Percentiles rank a stretch among this genome's conserved stretches.
Evolutionary conservation across 2,329 filamentous ascomycete genomes (phyloP).

Genomic region (Penicillium sp.): DNA sequence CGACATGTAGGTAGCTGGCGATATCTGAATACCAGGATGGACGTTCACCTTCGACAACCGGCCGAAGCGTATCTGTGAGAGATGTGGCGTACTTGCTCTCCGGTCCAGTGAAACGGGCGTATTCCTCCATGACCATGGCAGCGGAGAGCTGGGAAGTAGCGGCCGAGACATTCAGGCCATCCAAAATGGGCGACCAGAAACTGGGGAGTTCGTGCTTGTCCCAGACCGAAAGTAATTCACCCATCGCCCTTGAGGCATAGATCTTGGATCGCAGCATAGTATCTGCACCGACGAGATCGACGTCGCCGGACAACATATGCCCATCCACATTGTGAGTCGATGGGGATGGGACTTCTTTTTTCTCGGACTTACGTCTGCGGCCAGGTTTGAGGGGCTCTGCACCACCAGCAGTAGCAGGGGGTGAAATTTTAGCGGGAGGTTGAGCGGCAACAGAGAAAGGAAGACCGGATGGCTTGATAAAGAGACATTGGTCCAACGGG

Average conservation of each 20-base stretch:
- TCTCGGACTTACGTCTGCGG: conserved; percentile 80
- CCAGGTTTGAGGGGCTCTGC: conserved; percentile 63
- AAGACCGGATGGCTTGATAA: conserved; percentile 89
- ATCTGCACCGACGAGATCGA: conserved; percentile 89
- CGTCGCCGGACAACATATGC: conserved; percentile 95
- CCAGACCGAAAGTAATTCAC: conserved; percentile 75
- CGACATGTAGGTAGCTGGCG: conserved; percentile 83
- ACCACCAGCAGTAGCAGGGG: conserved; percentile 47
- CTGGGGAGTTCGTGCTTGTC: conserved; percentile 55
- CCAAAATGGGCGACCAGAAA: conserved; percentile 66
- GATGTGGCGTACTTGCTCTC: conserved; percentile 32
- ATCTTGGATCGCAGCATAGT: conserved; percentile 84
- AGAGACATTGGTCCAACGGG: conserved; percentile 84
- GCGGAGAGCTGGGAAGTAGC: conserved; percentile 85
- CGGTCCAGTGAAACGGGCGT: conserved; percentile 58
- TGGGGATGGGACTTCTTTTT: conserved; percentile 66
- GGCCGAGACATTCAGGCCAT: conserved; percentile 68
- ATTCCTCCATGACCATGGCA: conserved; percentile 84
- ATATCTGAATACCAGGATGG: conserved; percentile 85
- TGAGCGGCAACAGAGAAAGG: conserved; percentile 61
- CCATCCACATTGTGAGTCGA: conserved; percentile 94
- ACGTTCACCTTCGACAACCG: conserved; percentile 77
- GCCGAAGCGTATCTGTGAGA: conserved; percentile 62
- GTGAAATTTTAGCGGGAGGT: conserved; percentile 41
- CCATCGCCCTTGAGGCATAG: conserved; percentile 82